Base-by-base conservation (phyloP, 2,329 filamentous ascomycete genomes). In the Colletotrichum godetiae region DNA sequence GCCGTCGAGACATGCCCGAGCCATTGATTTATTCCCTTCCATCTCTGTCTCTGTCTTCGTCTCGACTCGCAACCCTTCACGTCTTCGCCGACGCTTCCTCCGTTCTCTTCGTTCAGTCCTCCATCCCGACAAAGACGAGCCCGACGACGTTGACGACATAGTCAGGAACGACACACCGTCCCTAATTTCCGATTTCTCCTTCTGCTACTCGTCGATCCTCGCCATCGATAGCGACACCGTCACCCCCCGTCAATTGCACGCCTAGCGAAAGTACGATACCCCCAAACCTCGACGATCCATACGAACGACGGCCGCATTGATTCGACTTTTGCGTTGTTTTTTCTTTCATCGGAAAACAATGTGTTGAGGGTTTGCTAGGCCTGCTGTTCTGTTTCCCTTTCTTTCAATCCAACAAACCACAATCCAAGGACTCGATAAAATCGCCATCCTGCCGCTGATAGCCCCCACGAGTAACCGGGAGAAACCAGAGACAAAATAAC, bases 31-130 rank as follows among this genome's bases (percentile, higher is more conserved):
- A 53, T 80, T 74, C 77, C 78, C 42, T 78, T 52, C 37, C 57
- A 49, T 78, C 67, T 81, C 80, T 49, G 42, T 49, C 42, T 49
- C 19, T 2, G 42, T 60, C 56, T 61, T 31, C 52, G 56, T 78
- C 67, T 81, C 80, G 66, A 73, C 22, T 64, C 65, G 79, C 77
- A 74, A 81, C 73, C 75, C 81, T 79, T 72, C 76, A 77, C 73
- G 72, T 75, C 76, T 80, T 79, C 75, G 78, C 57, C 37, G 52
- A 56, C 56, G 56, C 56, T 67, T 12, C 56, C 53, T 37, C 62
- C 37, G 35, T 56, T 46, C 22, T 53, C 15, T 24, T 42, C 65
- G 65, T 46, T n/a, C 49, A 22, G 33, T 69, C 42, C 57, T 27
- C 42, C 42, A 49, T 35, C 22, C 22, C 42, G 27, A 58, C 55